phyloP scores from a whole-genome alignment of 2,329 filamentous ascomycete species.

The Alternaria sp. region DNA sequence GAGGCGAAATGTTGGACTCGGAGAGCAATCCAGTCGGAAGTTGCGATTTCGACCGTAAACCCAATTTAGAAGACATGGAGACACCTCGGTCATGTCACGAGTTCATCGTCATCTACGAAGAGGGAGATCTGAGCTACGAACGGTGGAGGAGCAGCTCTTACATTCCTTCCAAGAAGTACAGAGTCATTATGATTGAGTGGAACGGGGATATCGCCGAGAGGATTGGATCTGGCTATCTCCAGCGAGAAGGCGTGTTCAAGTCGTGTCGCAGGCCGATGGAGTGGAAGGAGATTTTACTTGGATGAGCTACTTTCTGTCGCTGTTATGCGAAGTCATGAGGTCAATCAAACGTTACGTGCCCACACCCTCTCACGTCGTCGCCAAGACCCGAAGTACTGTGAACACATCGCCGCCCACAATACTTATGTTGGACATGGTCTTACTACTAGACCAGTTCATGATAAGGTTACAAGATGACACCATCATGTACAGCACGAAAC shows the following conservation, averaged over 20 bases:
- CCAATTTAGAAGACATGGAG: background rate
- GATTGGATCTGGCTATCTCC: background rate
- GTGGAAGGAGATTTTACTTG: background rate
- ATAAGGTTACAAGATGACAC: too few relatives aligned
- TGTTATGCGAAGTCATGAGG: background rate
- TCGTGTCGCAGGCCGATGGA: background rate
- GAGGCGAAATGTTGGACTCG: background rate
- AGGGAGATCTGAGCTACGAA: background rate
- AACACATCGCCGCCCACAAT: too few relatives aligned
- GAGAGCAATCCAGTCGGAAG: background rate
- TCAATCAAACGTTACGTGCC: too few relatives aligned
- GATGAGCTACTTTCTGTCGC: background rate
- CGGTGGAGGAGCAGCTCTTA: rapidly evolving
- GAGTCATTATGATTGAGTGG: background rate
- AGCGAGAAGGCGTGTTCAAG: background rate
- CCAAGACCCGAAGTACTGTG: too few relatives aligned
- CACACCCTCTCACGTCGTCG: too few relatives aligned
- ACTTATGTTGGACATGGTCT: too few relatives aligned
- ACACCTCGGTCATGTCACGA: rapidly evolving
- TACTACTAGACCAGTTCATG: too few relatives aligned
- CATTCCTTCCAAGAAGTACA: background rate
- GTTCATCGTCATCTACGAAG: background rate
- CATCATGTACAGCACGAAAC: too few relatives aligned
- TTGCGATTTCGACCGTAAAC: too few relatives aligned
- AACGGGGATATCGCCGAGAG: background rate